Conservation (phyloP, 176 grass and related monocot genomes). For the Triticum turgidum region DNA sequence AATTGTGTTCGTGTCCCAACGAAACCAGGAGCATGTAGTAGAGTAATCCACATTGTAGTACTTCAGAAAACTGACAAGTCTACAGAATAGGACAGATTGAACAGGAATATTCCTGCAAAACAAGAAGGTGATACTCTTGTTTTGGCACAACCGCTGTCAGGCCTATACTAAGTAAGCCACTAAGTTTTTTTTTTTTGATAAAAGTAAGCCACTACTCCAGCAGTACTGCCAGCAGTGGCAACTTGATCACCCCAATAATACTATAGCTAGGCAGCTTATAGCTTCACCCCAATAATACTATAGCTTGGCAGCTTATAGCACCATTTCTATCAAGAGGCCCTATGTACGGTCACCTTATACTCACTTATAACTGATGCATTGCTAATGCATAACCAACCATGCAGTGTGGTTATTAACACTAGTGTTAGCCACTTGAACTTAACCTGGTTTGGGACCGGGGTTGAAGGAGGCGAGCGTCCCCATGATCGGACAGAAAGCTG, state of each 20-base stretch:
- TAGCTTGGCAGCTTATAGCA: neutral
- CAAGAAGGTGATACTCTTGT: neutral
- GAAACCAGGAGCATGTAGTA: neutral
- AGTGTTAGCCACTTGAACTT: too few relatives aligned
- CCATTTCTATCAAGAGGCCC: neutral
- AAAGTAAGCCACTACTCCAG: too few relatives aligned
- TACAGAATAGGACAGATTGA: neutral
- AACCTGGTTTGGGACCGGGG: neutral
- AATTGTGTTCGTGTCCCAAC: constrained; percentile 22
- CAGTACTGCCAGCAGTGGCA: too few relatives aligned
- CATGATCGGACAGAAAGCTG: constrained; percentile 9
- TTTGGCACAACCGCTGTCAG: neutral
- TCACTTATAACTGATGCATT: too few relatives aligned
- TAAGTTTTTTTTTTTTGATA: too few relatives aligned
- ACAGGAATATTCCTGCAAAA: neutral
- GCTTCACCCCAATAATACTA: too few relatives aligned
- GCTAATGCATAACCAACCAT: too few relatives aligned
- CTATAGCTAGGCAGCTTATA: too few relatives aligned
- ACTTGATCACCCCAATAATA: too few relatives aligned
- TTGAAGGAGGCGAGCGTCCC: constrained; percentile 9
- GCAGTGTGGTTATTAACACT: too few relatives aligned
- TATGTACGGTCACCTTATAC: neutral
- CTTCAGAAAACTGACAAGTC: neutral
- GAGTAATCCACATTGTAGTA: neutral
- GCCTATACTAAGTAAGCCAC: neutral